Base-by-base conservation (phyloP, 2,329 filamentous ascomycete species). In the Verticillium zaregamsianum region DNA sequence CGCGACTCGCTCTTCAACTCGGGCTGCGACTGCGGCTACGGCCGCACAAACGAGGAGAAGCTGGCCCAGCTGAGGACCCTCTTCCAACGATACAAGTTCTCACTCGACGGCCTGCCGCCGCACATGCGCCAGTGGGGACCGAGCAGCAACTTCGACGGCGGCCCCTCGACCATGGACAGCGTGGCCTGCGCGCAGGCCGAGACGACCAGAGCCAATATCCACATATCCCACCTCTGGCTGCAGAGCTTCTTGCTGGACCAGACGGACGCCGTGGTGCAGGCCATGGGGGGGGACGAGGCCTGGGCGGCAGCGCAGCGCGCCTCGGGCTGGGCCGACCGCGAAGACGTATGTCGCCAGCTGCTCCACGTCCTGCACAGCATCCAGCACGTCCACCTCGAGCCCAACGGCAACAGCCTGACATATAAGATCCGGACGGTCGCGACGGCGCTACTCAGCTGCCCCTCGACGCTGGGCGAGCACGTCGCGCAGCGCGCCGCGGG, bases 141-240 rank as follows among this genome's bases (percentile, higher is more conserved):
- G 61, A 3, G 11, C 59, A 17, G 25, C 17, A 57, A 60, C 31
- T 20, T 23, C 28, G 25, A 28, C 58, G 23, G 52, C 35, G n/a
- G 57, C 57, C 14, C 49, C 23, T n/a, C 33, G 31, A 55, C 58
- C 31, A 25, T 37, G 8, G 37, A 59, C 4, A 32, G 40, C 20
- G 33, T 65, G 5, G 25, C 63, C 1, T 61, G 59, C 7, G 66
- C 62, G 0, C 70, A 69, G 55, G 62, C 63, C 28, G 67, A 71
- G 57, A 66, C 72, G 0, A 70, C 73, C 62, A 63, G 74, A 3
- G 72, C 71, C 0, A 76, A 76, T 25, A 64, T 77, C 1, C 73
- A 77, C 45, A 71, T 72, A 7, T 76, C 73, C 0, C 74, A 76
- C 61, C 63, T 77, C 2, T 77, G 74, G 74, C 66, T 76, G 8